Evolutionary conservation across 805 yeast genomes (phyloP).

Genomic region (Zygotorulaspora sp.): DNA sequence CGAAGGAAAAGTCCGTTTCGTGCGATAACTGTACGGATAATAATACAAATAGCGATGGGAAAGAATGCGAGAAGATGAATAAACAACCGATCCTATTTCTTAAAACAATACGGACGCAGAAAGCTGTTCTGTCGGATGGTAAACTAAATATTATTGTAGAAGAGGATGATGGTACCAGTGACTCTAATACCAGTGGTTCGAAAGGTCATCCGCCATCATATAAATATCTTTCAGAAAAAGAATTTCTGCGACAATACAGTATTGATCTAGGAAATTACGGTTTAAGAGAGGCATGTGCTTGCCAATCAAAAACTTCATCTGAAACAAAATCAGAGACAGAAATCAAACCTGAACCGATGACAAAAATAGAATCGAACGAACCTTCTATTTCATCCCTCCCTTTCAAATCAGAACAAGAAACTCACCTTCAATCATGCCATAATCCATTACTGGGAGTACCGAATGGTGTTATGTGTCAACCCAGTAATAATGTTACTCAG

Average conservation of each 20-base stretch:
- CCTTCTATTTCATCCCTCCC: background rate
- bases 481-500: background rate
- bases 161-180: conserved; percentile 8
- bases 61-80: conserved; percentile 23
- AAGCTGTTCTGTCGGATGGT: conserved; percentile 30
- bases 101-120: conserved; percentile 25
- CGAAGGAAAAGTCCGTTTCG: conserved; percentile 12
- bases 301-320: background rate
- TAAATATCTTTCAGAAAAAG: conserved; percentile 28
- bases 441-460: background rate
- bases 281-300: conserved; percentile 2
- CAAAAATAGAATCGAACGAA: background rate
- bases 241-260: conserved; percentile 22
- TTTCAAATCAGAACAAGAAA: background rate
- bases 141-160: conserved; percentile 28
- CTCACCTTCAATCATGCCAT: background rate
- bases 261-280: conserved; percentile 3
- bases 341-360: background rate
- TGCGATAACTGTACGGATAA: conserved; percentile 11
- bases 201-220: conserved; percentile 1
- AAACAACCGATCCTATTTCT: conserved; percentile 31
- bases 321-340: background rate
- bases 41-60: conserved; percentile 5
- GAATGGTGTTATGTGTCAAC: background rate
- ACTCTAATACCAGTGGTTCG: conserved; percentile 6